Evolutionary conservation across 768 basidiomycete species (phyloP), one percentile per base, ranked within the genome.

Genomic region (Boletus huronensis): DNA sequence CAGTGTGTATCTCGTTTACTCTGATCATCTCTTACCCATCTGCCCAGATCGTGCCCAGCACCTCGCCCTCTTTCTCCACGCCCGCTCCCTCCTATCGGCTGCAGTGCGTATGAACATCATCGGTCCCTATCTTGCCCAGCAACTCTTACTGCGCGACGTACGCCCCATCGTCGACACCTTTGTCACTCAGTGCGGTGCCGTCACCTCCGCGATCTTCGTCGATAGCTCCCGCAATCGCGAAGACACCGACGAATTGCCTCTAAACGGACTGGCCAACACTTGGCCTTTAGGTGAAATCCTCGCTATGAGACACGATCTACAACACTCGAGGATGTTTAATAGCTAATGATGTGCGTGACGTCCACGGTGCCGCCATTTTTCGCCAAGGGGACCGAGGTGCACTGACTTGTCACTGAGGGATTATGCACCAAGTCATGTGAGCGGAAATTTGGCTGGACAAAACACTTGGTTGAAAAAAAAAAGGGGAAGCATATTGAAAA

Each of bases 201-300:
- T 87, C 39, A 76, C 77, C n/a, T 82, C 84, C 5, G 79, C 81
- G 0, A 39, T 77, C 47, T 53, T 74, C 17, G 66, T 66, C 46
- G 28, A 54, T 34, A 8, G 11, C 32, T 13, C 39, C n/a, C n/a
- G 38, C 23, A 6, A 42, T 31, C 49, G 13, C 48, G 59, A 31
- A 32, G 49, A 54, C 26, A 23, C 25, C 8, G 61, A 61, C 28
- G 48, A 58, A 64, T 61, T 45, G 55, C 55, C 71, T n/a, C 64
- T 74, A 11, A 62, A 75, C 32, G 87, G 84, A 0, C 93, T 95
- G 5, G 87, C 88, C 35, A 93, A 85, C 63, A 98, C 92, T 16
- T 98, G 96, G 96, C 97, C 96, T 1, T 70, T 99, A 19, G 95
- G 94, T 17, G 97, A 99, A 73, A 88, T 98, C 38, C 77, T 98